These are phyloP conservation scores for Cyberlindnera mississippiensis DNA, from an alignment of 805 yeast species.

Conservation along the genomic window DNA sequence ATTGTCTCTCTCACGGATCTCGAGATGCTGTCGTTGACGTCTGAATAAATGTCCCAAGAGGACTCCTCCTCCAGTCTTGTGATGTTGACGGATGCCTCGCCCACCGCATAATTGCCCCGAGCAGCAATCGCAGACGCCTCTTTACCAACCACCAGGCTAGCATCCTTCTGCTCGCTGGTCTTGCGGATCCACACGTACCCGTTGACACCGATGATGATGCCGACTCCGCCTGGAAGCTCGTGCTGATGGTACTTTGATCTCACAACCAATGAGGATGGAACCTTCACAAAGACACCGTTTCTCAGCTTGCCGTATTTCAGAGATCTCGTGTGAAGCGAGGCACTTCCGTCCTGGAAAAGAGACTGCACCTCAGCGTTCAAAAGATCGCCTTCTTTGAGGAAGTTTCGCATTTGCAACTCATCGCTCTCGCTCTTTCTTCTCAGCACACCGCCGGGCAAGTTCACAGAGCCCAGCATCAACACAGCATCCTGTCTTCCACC, in stretches of 20 bases:
- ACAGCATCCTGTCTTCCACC: conserved; percentile 94
- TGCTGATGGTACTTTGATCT: conserved; percentile 86
- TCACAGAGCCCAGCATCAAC: conserved; percentile 90
- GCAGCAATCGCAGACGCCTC: conserved; percentile 32
- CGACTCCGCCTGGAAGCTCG: conserved; percentile 90
- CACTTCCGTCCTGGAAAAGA: conserved; percentile 83
- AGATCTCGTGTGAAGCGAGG: conserved; percentile 92
- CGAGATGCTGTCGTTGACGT: conserved; percentile 72
- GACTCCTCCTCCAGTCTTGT: conserved; percentile 90
- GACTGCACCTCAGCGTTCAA: conserved; percentile 95
- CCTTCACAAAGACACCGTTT: conserved; percentile 78
- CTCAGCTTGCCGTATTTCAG: conserved; percentile 92
- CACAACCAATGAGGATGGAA: conserved; percentile 79
- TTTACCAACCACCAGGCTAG: conserved; percentile 22
- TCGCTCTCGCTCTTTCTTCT: conserved; percentile 93
- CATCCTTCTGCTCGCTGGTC: conserved; percentile 37
- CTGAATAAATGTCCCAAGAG: conserved; percentile 93
- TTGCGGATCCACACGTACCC: conserved; percentile 92
- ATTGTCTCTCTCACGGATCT: conserved; percentile 64
- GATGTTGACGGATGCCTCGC: conserved; percentile 61
- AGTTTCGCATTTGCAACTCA: conserved; percentile 92
- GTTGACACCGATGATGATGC: conserved; percentile 87
- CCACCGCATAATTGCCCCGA: conserved; percentile 43
- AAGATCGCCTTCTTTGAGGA: conserved; percentile 92
- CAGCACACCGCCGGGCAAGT: conserved; percentile 94